Conservation (phyloP, 352 stramenopile genomes). For the Phytopythium mirpurense region DNA sequence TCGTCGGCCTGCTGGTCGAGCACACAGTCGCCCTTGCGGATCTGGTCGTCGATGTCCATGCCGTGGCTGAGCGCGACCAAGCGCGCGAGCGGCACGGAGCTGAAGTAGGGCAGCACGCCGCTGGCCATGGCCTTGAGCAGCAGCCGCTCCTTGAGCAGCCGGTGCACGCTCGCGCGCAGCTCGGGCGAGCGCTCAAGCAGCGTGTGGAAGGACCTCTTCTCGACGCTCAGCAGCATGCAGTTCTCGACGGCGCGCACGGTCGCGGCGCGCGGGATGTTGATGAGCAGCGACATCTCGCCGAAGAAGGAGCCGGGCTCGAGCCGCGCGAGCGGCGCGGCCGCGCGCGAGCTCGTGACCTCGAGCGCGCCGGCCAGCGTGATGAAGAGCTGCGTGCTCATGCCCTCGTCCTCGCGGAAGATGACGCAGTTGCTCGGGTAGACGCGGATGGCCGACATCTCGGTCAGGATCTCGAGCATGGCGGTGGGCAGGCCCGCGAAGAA, state of each 20-base stretch:
- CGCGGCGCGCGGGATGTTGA: conserved; percentile 70
- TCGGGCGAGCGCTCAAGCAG: conserved; percentile 56
- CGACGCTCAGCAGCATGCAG: conserved; percentile 76
- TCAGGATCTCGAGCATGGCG: conserved; percentile 53
- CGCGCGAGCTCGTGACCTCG: conserved; percentile 56
- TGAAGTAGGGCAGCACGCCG: conserved; percentile 69
- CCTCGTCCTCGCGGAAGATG: conserved; percentile 74
- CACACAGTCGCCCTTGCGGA: conserved; percentile 51
- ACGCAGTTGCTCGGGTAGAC: conserved; percentile 62
- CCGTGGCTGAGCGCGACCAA: conserved; percentile 58
- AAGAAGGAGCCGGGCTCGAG: conserved; percentile 72
- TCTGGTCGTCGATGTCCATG: conserved; percentile 60
- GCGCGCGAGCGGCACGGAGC: conserved; percentile 37
- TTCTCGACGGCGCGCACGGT: conserved; percentile 64
- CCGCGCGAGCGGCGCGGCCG: conserved; percentile 39
- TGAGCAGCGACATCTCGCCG: conserved; percentile 76
- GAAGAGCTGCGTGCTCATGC: conserved; percentile 77
- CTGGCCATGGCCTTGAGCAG: conserved; percentile 66
- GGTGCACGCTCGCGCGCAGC: conserved; percentile 40
- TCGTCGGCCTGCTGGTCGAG: conserved; percentile 38
- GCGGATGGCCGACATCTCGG: conserved; percentile 72
- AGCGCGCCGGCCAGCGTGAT: conserved; percentile 59
- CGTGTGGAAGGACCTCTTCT: conserved; percentile 66
- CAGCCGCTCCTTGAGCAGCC: conserved; percentile 62
- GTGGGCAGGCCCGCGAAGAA: conserved; percentile 64